phyloP scores from a whole-genome alignment of 306 rosid genomes.

The Sindora glabra region DNA sequence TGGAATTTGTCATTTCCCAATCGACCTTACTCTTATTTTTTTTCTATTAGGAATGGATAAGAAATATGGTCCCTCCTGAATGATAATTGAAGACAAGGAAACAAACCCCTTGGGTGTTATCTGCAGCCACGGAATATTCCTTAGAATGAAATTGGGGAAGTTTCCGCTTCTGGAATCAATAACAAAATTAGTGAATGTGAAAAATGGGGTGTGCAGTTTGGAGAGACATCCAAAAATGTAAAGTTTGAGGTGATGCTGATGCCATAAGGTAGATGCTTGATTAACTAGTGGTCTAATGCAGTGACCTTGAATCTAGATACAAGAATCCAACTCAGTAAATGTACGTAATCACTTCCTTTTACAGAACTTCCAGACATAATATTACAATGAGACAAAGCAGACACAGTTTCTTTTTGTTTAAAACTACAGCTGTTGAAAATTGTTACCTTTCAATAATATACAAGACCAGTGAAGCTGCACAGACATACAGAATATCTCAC shows the following conservation, averaged over 20 bases:
- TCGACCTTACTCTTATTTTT: neutral
- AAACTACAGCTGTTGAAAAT: neutral
- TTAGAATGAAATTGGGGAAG: neutral
- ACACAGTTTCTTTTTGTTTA: neutral
- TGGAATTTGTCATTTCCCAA: neutral
- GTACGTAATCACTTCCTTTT: neutral
- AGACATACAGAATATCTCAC: constrained; percentile 27
- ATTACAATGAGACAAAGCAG: neutral
- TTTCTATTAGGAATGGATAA: neutral
- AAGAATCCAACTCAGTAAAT: neutral
- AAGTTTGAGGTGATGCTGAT: neutral
- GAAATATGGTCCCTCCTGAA: neutral
- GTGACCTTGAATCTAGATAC: neutral
- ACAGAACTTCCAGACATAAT: neutral
- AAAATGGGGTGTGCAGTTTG: neutral
- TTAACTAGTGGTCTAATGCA: neutral
- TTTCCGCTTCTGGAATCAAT: neutral
- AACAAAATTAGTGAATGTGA: neutral
- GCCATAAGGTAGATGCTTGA: neutral
- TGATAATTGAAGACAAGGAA: neutral
- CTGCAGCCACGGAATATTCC: neutral
- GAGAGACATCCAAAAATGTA: neutral
- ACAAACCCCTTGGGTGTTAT: neutral
- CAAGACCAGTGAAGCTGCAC: neutral
- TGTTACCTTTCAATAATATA: neutral